Percentiles rank a stretch among this genome's conserved stretches.
Evolutionary conservation across 805 yeast genomes (phyloP).

Genomic region (Candida jianshihensis): DNA sequence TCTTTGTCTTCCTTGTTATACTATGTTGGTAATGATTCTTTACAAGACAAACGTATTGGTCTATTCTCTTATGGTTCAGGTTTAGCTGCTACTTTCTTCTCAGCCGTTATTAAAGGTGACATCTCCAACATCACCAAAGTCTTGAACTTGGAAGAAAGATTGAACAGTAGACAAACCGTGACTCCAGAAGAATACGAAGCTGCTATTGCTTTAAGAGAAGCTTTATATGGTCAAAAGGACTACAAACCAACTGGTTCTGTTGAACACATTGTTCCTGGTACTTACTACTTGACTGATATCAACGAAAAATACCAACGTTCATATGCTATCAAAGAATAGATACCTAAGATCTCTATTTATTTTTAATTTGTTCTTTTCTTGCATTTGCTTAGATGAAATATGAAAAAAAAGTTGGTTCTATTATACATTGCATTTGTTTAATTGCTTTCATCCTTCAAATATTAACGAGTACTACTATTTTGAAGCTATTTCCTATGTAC

Average conservation of each 20-base stretch:
- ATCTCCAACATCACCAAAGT: conserved; percentile 54
- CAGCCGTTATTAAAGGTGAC: conserved; percentile 78
- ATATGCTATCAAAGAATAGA: conserved; percentile 61
- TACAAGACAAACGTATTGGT: conserved; percentile 82
- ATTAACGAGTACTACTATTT: no score
- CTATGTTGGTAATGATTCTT: conserved; percentile 63
- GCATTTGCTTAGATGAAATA: no score
- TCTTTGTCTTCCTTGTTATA: conserved; percentile 76
- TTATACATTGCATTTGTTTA: no score
- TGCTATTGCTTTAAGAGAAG: conserved; percentile 81
- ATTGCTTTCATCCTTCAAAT: no score
- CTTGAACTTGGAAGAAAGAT: conserved; percentile 61
- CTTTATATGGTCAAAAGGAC: conserved; percentile 74
- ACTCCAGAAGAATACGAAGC: conserved; percentile 78
- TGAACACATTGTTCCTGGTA: conserved; percentile 65
- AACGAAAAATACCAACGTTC: conserved; percentile 86
- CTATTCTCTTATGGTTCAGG: conserved; percentile 98
- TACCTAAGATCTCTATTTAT: background rate
- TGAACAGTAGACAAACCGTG: conserved; percentile 55
- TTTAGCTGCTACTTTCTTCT: conserved; percentile 83
- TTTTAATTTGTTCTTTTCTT: no score
- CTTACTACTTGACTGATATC: conserved; percentile 75
- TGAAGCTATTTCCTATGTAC: no score
- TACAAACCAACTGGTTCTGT: conserved; percentile 75
- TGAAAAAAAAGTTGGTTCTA: no score